Percentiles rank a stretch among this genome's conserved stretches.
phyloP scores from a whole-genome alignment of 306 rosid genomes.

The Erythrophleum fordii region DNA sequence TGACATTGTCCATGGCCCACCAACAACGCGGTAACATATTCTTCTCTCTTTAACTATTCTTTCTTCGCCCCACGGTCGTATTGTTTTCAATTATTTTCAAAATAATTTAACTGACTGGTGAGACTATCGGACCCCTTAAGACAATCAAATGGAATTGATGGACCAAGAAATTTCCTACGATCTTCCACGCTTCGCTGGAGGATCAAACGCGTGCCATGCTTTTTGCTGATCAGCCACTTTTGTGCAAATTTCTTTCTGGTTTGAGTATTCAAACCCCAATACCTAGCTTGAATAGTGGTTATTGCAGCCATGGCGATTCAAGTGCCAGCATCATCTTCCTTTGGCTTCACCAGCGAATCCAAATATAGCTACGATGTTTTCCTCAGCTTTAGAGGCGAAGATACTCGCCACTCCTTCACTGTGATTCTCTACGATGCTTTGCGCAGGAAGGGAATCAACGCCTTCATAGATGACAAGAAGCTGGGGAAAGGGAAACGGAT shows the following conservation, averaged over 20 bases:
- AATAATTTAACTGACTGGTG: too few species aligned
- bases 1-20: too few species aligned
- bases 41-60: too few species aligned
- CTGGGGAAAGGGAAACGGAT: neutral
- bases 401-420: neutral
- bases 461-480: neutral
- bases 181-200: too few species aligned
- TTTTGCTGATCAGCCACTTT: neutral
- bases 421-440: neutral
- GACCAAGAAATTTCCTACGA: too few species aligned
- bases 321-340: neutral
- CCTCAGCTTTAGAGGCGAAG: neutral
- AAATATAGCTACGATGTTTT: neutral
- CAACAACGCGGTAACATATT: too few species aligned
- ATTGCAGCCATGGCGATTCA: neutral
- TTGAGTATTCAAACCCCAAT: neutral
- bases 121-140: too few species aligned
- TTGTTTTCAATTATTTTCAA: too few species aligned
- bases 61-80: too few species aligned
- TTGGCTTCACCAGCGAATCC: neutral
- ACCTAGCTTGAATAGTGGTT: neutral
- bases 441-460: neutral
- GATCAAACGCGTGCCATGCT: neutral
- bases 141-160: too few species aligned
- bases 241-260: neutral